Conservation (phyloP, 164 flowering plant species). For the Dillenia suffruticosa region DNA sequence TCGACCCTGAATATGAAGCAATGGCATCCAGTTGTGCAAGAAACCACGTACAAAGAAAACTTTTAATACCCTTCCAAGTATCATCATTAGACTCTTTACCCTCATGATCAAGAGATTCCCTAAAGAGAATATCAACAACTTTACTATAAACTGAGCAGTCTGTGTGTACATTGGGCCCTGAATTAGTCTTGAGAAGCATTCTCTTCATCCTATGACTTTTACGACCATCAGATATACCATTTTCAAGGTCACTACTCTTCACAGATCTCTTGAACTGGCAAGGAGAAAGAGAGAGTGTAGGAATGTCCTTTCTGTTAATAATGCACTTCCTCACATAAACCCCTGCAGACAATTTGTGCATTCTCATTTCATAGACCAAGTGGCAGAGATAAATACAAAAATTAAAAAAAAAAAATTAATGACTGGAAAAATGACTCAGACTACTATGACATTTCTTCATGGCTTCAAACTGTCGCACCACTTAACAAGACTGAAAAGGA, state of each 20-base stretch:
- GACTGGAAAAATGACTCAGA: too few relatives aligned
- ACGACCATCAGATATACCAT: constrained; percentile 25
- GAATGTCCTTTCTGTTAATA: constrained; percentile 29
- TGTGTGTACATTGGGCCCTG: constrained; percentile 23
- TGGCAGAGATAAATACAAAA: background rate
- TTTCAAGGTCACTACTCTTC: constrained; percentile 28
- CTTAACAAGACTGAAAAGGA: too few relatives aligned
- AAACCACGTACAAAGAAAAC: constrained; percentile 61
- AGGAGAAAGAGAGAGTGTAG: constrained; percentile 63
- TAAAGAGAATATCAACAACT: constrained; percentile 36
- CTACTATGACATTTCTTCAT: too few relatives aligned
- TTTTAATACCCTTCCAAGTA: constrained; percentile 25
- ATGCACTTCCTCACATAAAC: constrained; percentile 46
- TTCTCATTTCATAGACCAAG: constrained; percentile 5
- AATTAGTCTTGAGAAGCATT: constrained; percentile 12
- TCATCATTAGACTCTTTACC: constrained; percentile 26
- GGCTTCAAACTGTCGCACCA: too few relatives aligned
- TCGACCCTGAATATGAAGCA: constrained; percentile 32
- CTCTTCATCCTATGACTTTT: constrained; percentile 20
- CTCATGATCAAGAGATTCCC: constrained; percentile 19
- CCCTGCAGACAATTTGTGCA: constrained; percentile 56
- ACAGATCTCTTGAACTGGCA: constrained; percentile 47
- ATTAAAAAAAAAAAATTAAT: background rate
- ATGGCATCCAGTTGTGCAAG: constrained; percentile 59
- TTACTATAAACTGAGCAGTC: constrained; percentile 60